Percentiles rank a stretch among this genome's conserved stretches.
phyloP scores from a whole-genome alignment of 2,329 filamentous ascomycete genomes.

The Exophiala bonariae region DNA sequence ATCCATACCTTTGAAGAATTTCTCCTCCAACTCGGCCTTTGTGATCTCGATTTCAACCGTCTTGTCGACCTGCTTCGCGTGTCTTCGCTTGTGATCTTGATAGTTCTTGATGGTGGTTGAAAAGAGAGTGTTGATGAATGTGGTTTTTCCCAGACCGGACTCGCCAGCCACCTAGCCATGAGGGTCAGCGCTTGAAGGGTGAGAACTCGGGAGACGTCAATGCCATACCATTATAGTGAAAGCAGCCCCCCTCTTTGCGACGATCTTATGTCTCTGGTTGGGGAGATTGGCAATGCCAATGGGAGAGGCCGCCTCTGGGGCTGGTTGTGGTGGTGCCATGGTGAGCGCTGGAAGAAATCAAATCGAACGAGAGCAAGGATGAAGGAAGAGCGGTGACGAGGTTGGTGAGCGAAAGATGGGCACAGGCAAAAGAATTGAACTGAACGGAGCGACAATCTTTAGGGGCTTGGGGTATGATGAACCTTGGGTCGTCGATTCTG shows the following conservation, averaged over 20 bases:
- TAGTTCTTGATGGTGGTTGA: slow-evolving; percentile 99
- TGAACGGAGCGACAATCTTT: background rate
- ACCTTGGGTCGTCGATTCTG: too few relatives aligned
- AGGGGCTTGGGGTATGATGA: background rate
- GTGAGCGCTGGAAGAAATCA: slow-evolving; percentile 12
- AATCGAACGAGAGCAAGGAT: background rate
- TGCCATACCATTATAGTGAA: slow-evolving; percentile 95
- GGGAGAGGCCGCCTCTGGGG: slow-evolving; percentile 61
- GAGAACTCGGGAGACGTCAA: background rate
- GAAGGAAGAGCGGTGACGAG: background rate
- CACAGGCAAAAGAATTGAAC: background rate
- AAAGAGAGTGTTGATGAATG: slow-evolving; percentile 99
- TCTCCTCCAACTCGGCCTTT: slow-evolving; percentile 99
- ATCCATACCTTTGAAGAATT: slow-evolving; percentile 96
- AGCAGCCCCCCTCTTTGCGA: slow-evolving; percentile 83
- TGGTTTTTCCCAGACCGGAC: slow-evolving; percentile 97
- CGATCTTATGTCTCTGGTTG: slow-evolving; percentile 73
- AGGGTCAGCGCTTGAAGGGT: slow-evolving; percentile 9
- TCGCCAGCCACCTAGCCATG: slow-evolving; percentile 85
- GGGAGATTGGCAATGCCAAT: slow-evolving; percentile 75
- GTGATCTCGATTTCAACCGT: slow-evolving; percentile 99
- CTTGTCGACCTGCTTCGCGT: slow-evolving; percentile 99
- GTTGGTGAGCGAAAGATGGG: background rate
- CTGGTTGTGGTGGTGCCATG: slow-evolving; percentile 55
- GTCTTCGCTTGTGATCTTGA: slow-evolving; percentile 98